Evolutionary conservation across 176 grass and related monocot species (phyloP).

Genomic region (Oryza glaberrima): DNA sequence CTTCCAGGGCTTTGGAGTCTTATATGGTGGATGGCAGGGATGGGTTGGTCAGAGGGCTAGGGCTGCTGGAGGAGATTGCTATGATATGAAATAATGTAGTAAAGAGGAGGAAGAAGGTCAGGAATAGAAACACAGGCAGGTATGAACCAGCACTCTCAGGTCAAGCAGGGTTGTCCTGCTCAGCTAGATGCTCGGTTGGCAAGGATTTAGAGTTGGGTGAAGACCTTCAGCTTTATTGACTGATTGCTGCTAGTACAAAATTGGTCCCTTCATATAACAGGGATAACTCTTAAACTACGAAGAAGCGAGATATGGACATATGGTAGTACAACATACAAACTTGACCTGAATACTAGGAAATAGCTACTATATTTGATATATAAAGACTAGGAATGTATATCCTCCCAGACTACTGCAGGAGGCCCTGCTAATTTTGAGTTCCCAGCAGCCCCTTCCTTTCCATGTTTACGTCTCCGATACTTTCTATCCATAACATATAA

Average conservation of each 20-base stretch:
- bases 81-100: neutral
- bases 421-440: neutral
- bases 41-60: neutral
- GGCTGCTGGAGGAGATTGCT: neutral
- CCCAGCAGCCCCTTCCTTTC: neutral
- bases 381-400: neutral
- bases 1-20: neutral
- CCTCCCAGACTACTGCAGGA: neutral
- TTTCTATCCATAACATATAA: neutral
- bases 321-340: neutral
- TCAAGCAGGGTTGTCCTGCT: neutral
- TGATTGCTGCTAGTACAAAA: neutral
- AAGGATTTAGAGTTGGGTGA: neutral
- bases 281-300: neutral
- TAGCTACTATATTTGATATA: neutral
- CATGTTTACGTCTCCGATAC: neutral
- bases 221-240: too few species aligned
- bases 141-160: neutral
- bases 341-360: conserved; percentile 1
- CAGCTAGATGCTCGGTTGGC: neutral
- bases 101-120: neutral
- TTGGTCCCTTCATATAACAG: neutral
- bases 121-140: neutral
- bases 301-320: neutral
- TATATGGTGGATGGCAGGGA: neutral